Evolutionary conservation across 2,329 filamentous ascomycete species (phyloP).

Genomic region (Monosporascus sp.): DNA sequence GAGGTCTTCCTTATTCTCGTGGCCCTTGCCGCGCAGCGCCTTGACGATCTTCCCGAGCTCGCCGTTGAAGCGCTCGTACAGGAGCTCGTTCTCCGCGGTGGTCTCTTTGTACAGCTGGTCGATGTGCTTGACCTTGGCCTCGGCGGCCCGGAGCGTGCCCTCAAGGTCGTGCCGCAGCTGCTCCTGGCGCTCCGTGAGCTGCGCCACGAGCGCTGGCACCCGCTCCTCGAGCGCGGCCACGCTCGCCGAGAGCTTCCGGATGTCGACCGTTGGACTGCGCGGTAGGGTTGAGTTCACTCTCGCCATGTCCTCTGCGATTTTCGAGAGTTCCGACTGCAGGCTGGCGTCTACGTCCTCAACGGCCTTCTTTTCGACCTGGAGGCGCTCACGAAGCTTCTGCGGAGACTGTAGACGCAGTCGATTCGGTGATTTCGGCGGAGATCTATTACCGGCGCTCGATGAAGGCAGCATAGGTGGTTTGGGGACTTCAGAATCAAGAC

Average conservation of each 20-base stretch:
- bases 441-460: slow-evolving; percentile 32
- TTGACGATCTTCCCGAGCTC: slow-evolving; percentile 80
- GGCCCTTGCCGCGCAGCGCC: slow-evolving; percentile 65
- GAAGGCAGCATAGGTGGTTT: slow-evolving; percentile 25
- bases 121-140: slow-evolving; percentile 74
- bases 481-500: slow-evolving; percentile 20
- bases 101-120: slow-evolving; percentile 87
- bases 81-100: slow-evolving; percentile 84
- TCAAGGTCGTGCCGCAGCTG: slow-evolving; percentile 68
- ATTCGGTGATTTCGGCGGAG: slow-evolving; percentile 28
- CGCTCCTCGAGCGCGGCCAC: slow-evolving; percentile 64
- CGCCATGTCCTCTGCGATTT: slow-evolving; percentile 77
- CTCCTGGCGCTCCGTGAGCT: slow-evolving; percentile 57
- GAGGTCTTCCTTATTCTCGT: slow-evolving; percentile 76
- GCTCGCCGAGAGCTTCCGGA: slow-evolving; percentile 49
- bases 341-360: slow-evolving; percentile 65
- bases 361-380: slow-evolving; percentile 74
- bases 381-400: slow-evolving; percentile 75
- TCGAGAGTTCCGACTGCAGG: slow-evolving; percentile 70
- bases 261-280: slow-evolving; percentile 34
- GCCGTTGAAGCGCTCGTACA: slow-evolving; percentile 90
- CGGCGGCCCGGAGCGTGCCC: slow-evolving; percentile 64
- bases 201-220: slow-evolving; percentile 55
- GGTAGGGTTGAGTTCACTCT: slow-evolving; percentile 41
- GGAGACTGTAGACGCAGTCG: slow-evolving; percentile 66